phyloP scores from a whole-genome alignment of 2,329 filamentous ascomycete genomes.

The Xylaria arbuscula region DNA sequence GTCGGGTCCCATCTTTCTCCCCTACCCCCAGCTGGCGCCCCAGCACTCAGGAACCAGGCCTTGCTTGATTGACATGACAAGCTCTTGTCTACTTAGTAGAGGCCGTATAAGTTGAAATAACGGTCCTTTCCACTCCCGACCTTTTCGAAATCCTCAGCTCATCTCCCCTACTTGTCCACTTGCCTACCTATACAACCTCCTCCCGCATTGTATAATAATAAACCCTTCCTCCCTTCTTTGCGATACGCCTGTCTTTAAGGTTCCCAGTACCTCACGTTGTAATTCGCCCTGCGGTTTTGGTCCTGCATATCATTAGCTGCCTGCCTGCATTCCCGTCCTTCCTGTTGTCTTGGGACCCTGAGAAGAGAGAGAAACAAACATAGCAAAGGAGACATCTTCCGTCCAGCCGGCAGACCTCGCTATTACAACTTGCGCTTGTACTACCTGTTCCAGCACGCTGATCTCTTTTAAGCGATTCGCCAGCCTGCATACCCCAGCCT shows the following conservation, averaged over 20 bases:
- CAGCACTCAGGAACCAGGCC: slow-evolving; percentile 35
- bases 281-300: slow-evolving; percentile 34
- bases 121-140: slow-evolving; percentile 44
- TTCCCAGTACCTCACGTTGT: slow-evolving; percentile 24
- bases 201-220: slow-evolving; percentile 43
- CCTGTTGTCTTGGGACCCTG: slow-evolving; percentile 33
- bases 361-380: slow-evolving; percentile 33
- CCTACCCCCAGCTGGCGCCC: slow-evolving; percentile 34
- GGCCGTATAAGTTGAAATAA: slow-evolving; percentile 51
- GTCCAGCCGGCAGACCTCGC: slow-evolving; percentile 27
- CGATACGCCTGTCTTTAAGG: slow-evolving; percentile 21
- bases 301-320: slow-evolving; percentile 35
- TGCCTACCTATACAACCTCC: slow-evolving; percentile 24
- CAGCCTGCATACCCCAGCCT: slow-evolving; percentile 42
- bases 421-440: slow-evolving; percentile 41
- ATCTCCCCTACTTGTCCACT: slow-evolving; percentile 35
- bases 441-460: slow-evolving; percentile 47
- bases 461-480: slow-evolving; percentile 48
- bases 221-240: slow-evolving; percentile 35
- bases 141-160: slow-evolving; percentile 45
- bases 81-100: slow-evolving; percentile 21
- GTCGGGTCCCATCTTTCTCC: slow-evolving; percentile 22
- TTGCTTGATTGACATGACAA: slow-evolving; percentile 33
- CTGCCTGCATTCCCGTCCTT: slow-evolving; percentile 35
- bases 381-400: slow-evolving; percentile 17